Conservation (phyloP, 441 rosid genomes). For the Brassica hybrid region DNA sequence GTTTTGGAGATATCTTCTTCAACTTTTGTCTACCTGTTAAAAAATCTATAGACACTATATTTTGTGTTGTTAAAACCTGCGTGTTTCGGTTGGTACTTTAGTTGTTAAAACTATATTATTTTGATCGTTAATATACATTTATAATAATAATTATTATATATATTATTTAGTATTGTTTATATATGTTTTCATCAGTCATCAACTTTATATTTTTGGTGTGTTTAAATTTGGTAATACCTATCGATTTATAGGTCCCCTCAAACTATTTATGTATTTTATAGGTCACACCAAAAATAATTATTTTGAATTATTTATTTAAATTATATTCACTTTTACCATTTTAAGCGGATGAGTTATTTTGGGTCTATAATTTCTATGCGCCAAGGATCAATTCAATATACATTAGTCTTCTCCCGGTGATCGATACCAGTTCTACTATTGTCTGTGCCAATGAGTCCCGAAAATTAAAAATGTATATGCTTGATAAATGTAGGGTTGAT, state of each 20-base stretch:
- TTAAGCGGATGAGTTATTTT: background rate
- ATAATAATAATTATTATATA: too few relatives aligned
- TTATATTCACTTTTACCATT: background rate
- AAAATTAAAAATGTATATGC: too few relatives aligned
- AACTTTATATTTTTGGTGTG: background rate
- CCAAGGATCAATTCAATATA: background rate
- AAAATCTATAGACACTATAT: background rate
- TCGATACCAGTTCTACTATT: background rate
- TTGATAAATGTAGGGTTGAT: conserved; percentile 4
- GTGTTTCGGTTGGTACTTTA: background rate
- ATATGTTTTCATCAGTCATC: background rate
- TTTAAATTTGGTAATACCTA: conserved; percentile 1
- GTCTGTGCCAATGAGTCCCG: background rate
- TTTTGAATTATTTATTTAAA: background rate
- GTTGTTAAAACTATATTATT: background rate
- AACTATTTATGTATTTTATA: background rate
- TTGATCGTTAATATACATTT: background rate
- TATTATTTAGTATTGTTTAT: background rate
- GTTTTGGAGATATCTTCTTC: background rate
- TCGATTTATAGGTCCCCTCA: background rate
- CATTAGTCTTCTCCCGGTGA: background rate
- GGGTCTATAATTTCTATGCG: background rate
- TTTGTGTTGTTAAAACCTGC: background rate
- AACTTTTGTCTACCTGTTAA: background rate
- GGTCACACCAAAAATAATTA: background rate